These are phyloP conservation scores for Penicillium goetzii DNA, from an alignment of 495 filamentous ascomycete genomes.

Conservation along the genomic window DNA sequence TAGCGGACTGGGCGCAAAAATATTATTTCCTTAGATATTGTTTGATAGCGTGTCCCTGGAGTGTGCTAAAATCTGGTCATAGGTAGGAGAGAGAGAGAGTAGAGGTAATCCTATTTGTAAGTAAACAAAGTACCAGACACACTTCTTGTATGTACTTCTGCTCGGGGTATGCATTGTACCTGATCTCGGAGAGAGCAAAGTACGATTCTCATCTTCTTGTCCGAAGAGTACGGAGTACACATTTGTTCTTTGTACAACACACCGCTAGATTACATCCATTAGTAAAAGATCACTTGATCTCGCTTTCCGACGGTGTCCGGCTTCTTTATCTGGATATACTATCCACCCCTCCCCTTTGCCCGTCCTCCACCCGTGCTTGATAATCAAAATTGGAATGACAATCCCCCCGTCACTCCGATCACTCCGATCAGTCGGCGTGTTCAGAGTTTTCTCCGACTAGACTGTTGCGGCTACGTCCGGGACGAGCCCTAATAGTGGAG, in stretches of 20 bases:
- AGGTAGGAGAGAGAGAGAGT: not conserved
- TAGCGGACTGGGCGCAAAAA: conserved; percentile 15
- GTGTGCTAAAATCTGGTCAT: not conserved
- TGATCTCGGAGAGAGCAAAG: conserved; percentile 2
- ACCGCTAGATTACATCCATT: not conserved
- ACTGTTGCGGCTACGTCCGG: conserved; percentile 21
- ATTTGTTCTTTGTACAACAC: not conserved
- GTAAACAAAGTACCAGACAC: not conserved
- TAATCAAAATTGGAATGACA: conserved; percentile 8
- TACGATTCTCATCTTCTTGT: not conserved
- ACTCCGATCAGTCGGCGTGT: conserved; percentile 30
- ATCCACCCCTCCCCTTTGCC: not conserved
- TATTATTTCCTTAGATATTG: not conserved
- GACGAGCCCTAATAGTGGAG: conserved; percentile 25
- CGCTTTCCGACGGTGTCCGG: conserved; percentile 7
- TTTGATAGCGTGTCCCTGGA: not conserved
- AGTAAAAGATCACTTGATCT: not conserved
- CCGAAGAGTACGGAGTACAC: not conserved
- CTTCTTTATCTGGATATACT: not conserved
- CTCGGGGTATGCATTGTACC: not conserved
- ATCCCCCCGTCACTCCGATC: conserved; percentile 21
- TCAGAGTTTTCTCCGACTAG: conserved; percentile 24
- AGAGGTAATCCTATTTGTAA: not conserved
- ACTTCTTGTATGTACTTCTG: not conserved
- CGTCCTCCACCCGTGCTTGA: conserved; percentile 3